Base-by-base conservation (phyloP, 1,284 basidiomycete species). In the Cryptococcus depauperatus region DNA sequence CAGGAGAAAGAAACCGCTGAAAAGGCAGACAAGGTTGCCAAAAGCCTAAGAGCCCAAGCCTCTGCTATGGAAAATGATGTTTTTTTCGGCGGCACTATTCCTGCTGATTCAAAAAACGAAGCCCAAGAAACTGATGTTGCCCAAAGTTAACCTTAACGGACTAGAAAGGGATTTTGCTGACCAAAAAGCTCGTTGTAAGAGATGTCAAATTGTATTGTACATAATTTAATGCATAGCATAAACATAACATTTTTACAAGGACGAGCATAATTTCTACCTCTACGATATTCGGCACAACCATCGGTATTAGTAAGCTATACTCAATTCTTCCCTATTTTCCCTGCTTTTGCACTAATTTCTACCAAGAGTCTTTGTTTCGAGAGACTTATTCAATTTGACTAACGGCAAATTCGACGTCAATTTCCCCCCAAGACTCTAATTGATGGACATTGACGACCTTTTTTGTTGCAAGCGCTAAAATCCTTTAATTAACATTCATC, bases 401-500 rank as follows among this genome's bases (percentile, higher is more conserved):
- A 14, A 44, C 41, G 13, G 46, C 46, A 33, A 64, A 55, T 4
- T 50, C 37, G 30, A 65, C 52, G 5, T 35, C 48, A 52, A 65
- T 58, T 6, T 46, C 33, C 1, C 54, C 55, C 50, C 55, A 61
- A 4, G 55, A 25, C 7, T 50, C 41, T 6, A 47, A 37, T 52
- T 68, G 66, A 7, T 46, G 33, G 16, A 67, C 43, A 3, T 27
- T 37, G 22, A 69, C 32, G 29, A 66, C 50, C 22, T 54, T 54
- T 48, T 62, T 69, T 18, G 66, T 65, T 3, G 64, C 60, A 22
- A 69, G 58, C 2, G 59, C 65, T 64, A 41, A n/a, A 40, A n/a
- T n/a, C n/a, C n/a, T n/a, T n/a, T n/a, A n/a, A n/a, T n/a, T n/a
- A n/a, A n/a, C n/a, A n/a, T n/a, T n/a, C n/a, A n/a, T n/a, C n/a